A percentile compares a stretch with the other conserved stretches of the same genome.
These are phyloP conservation scores for Hirsutella minnesotensis DNA, from an alignment of 2,329 filamentous ascomycete genomes.

Conservation along the genomic window DNA sequence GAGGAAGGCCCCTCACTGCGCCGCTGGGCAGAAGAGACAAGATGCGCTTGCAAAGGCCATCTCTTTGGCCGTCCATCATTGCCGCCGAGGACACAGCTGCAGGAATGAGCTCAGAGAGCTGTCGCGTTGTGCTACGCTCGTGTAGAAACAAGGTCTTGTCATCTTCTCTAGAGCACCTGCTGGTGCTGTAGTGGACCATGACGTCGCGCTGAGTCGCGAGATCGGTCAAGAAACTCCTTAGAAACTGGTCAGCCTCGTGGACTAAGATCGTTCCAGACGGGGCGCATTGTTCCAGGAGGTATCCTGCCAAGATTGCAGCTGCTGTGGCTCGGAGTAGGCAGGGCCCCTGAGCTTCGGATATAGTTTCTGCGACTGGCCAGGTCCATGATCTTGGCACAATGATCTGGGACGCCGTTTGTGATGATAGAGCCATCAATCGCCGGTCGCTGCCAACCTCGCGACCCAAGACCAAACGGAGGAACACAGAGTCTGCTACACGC, in stretches of 20 bases:
- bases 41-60: not conserved
- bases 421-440: not conserved
- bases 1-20: not conserved
- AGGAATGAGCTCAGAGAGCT: not conserved
- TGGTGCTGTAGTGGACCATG: not conserved
- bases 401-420: not conserved
- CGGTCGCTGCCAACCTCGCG: not conserved
- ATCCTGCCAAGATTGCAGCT: not conserved
- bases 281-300: not conserved
- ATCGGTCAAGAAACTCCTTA: not conserved
- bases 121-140: not conserved
- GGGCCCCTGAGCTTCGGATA: not conserved
- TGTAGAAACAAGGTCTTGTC: not conserved
- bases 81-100: not conserved
- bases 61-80: not conserved
- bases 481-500: not conserved
- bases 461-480: not conserved
- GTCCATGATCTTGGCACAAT: not conserved
- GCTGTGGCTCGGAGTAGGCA: not conserved
- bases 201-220: not conserved
- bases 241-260: not conserved
- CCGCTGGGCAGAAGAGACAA: not conserved
- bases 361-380: not conserved
- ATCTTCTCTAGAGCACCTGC: not conserved
- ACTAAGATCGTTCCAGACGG: not conserved